Evolutionary conservation across 768 basidiomycete genomes (phyloP).

Genomic region (Amanita subjunquillea): DNA sequence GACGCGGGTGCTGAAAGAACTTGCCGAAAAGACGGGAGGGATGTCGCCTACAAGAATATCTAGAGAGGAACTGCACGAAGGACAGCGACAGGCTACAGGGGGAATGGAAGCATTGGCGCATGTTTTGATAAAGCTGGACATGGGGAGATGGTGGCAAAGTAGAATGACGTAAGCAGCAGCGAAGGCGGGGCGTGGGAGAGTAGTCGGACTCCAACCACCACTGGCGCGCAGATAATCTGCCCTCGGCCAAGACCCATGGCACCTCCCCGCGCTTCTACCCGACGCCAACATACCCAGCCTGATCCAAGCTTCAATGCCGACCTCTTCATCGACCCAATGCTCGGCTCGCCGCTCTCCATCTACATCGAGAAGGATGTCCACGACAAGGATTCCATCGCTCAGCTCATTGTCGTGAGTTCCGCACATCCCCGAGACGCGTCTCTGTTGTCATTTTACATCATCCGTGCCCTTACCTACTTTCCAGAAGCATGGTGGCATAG

Average conservation of each 20-base stretch:
- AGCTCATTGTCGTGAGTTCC: conserved; percentile 54
- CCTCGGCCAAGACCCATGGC: conserved; percentile 63
- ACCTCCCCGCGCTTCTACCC: conserved; percentile 56
- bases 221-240: conserved; percentile 23
- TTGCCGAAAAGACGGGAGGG: conserved; percentile 40
- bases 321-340: conserved; percentile 76
- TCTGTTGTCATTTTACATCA: conserved; percentile 3
- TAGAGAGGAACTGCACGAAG: neutral
- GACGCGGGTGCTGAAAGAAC: conserved; percentile 44
- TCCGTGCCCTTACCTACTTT: neutral
- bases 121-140: conserved; percentile 41
- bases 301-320: conserved; percentile 29
- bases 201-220: conserved; percentile 40
- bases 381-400: conserved; percentile 53
- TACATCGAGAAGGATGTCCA: conserved; percentile 78
- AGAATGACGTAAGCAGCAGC: neutral
- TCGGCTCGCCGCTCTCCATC: conserved; percentile 63
- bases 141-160: conserved; percentile 47
- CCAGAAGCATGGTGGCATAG: conserved; percentile 73
- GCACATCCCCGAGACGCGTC: conserved; percentile 7
- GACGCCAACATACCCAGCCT: conserved; percentile 26
- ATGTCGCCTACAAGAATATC: conserved; percentile 14
- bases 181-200: conserved; percentile 12
- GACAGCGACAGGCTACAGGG: conserved; percentile 25
- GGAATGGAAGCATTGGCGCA: conserved; percentile 46